Evolutionary conservation across 345 rosid species (phyloP).

Genomic region (Noccaea caerulescens): DNA sequence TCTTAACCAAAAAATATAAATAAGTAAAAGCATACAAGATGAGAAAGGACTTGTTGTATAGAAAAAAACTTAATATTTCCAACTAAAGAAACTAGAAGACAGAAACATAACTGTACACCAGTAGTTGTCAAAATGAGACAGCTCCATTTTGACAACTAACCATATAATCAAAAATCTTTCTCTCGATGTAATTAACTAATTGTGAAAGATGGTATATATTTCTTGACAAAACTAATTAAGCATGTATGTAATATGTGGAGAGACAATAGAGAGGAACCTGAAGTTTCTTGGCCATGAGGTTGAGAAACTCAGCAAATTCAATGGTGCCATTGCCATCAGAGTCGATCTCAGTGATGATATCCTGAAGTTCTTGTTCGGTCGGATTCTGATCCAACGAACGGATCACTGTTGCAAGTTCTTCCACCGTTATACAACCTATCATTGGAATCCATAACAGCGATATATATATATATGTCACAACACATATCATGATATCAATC

Average conservation of each 20-base stretch:
- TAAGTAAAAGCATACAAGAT: constrained; percentile 1
- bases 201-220: neutral
- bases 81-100: neutral
- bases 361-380: constrained; percentile 63
- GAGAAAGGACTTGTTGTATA: neutral
- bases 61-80: neutral
- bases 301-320: constrained; percentile 70
- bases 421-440: constrained; percentile 65
- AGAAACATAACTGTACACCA: neutral
- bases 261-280: constrained; percentile 48
- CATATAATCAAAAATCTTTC: neutral
- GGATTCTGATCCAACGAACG: constrained; percentile 60
- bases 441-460: neutral
- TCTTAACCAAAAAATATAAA: neutral
- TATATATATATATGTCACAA: neutral
- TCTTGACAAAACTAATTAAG: neutral
- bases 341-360: constrained; percentile 68
- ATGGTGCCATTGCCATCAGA: constrained; percentile 62
- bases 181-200: neutral
- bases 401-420: constrained; percentile 59
- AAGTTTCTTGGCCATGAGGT: constrained; percentile 70
- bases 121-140: neutral
- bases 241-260: neutral
- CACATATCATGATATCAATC: constrained; percentile 17
- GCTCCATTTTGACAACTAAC: constrained; percentile 9